Evolutionary conservation across 352 stramenopile genomes (phyloP), one percentile per base, ranked within the genome.

Genomic region (Globisporangium apiculatum): DNA sequence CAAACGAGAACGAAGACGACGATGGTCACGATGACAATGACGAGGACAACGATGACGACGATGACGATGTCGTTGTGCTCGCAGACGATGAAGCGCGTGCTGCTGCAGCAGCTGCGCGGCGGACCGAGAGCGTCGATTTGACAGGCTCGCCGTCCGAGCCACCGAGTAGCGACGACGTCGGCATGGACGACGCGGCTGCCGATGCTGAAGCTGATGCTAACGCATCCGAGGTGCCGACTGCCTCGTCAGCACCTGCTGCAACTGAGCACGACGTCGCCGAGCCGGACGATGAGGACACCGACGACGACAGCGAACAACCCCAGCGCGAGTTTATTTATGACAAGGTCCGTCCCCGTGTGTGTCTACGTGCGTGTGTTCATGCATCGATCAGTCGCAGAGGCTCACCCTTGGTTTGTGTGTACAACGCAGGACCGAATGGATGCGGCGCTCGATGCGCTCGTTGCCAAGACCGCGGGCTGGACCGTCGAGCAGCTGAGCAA

Each of bases 281-380:
- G 24, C 24, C 24, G 24, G 55, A 57, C 5, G 59, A 65, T 35
- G 48, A 53, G 5, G 36, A 48, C 12, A 38, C 54, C 14, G 51
- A 59, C 11, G 43, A 62, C 24, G 52, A 51, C 11, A 24, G 40
- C 7, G 41, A 61, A 1, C 15, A 55, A n/a, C 40, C 49, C 24
- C 51, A 64, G 12, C 46, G 24, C 0, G 65, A 76, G 43, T 91
- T 93, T 76, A 79, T 91, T 75, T 89, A 87, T 79, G 81, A 95
- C 43, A 65, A 89, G 81, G 85, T 95, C 65, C n/a, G 68, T 58
- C 15, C 9, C 6, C 24, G 24, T 31, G 24, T 31, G 24, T 31
- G 24, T 31, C 24, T 31, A 31, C 24, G 24, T 31, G 24, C 24
- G 24, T 31, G 24, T 31, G 24, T 31, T 31, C 24, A 31, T 31